Conservation (phyloP, 176 grass and related monocot species). For the Carex pumila region DNA sequence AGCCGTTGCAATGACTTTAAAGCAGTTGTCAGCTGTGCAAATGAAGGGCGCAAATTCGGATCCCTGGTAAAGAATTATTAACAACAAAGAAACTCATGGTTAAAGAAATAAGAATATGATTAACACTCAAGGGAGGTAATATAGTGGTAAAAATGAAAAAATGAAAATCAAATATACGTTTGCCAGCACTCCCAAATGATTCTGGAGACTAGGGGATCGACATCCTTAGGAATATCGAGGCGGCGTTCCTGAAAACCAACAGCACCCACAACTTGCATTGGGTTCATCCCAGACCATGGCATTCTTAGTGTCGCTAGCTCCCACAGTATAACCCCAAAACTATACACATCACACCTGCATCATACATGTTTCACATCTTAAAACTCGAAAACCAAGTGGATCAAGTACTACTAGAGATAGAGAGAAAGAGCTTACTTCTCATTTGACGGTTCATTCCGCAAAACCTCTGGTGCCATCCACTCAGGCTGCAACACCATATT, state of each 20-base stretch:
- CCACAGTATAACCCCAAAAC: constrained; percentile 98
- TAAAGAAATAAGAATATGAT: not conserved
- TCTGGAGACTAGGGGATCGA: constrained; percentile 75
- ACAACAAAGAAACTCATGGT: not conserved
- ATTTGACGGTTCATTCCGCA: constrained; percentile 96
- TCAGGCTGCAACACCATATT: constrained; percentile 55
- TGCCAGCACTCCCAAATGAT: constrained; percentile 97
- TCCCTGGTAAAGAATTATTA: constrained; percentile 42
- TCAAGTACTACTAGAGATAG: not conserved
- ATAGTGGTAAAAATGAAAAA: not conserved
- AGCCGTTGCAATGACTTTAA: constrained; percentile 80
- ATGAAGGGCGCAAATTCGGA: constrained; percentile 76
- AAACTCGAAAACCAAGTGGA: constrained; percentile 20
- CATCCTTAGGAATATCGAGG: constrained; percentile 89
- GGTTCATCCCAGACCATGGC: constrained; percentile 98
- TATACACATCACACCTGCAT: constrained; percentile 90
- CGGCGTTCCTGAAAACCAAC: constrained; percentile 91
- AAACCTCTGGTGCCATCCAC: constrained; percentile 99
- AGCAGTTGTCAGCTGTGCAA: constrained; percentile 62
- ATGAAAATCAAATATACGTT: constrained; percentile 43
- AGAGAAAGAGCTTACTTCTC: constrained; percentile 58
- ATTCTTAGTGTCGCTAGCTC: constrained; percentile 88
- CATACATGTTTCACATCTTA: not conserved
- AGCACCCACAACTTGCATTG: constrained; percentile 96
- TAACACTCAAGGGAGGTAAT: not conserved